A percentile compares a stretch with the other conserved stretches of the same genome.
These are phyloP conservation scores for Whalleya microplaca DNA, from an alignment of 2,329 filamentous ascomycete species.

Conservation along the genomic window DNA sequence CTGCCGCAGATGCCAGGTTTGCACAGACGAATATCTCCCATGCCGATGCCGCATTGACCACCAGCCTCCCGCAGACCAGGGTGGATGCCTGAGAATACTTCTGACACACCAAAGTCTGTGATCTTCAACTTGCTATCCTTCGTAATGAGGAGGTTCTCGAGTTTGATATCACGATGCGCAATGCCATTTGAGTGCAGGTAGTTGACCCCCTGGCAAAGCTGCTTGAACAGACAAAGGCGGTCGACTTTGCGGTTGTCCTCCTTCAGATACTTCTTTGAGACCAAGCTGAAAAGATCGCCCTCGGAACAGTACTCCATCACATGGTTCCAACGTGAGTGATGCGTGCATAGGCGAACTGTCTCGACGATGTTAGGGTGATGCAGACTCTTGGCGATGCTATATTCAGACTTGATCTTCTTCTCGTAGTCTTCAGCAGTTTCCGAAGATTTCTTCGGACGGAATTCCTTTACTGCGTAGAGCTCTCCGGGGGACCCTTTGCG, in stretches of 20 bases:
- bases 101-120: conserved; percentile 87
- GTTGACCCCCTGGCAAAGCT: conserved; percentile 78
- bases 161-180: conserved; percentile 88
- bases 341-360: conserved; percentile 74
- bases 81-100: conserved; percentile 82
- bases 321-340: conserved; percentile 80
- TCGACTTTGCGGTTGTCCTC: conserved; percentile 67
- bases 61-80: conserved; percentile 75
- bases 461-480: conserved; percentile 86
- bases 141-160: conserved; percentile 82
- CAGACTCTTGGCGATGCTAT: conserved; percentile 81
- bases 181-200: conserved; percentile 85
- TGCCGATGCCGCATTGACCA: conserved; percentile 73
- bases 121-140: conserved; percentile 85
- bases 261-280: conserved; percentile 71
- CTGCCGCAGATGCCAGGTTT: conserved; percentile 83
- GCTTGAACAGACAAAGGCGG: conserved; percentile 85
- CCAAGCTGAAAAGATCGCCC: conserved; percentile 77
- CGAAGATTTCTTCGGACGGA: conserved; percentile 70
- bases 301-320: conserved; percentile 91
- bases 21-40: conserved; percentile 72
- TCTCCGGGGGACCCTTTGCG: conserved; percentile 68
- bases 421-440: conserved; percentile 78
- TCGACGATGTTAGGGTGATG: conserved; percentile 88
- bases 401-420: conserved; percentile 91